These are phyloP conservation scores for Saccharomycopsis synnaedendra DNA, from an alignment of 805 yeast genomes.

Conservation along the genomic window DNA sequence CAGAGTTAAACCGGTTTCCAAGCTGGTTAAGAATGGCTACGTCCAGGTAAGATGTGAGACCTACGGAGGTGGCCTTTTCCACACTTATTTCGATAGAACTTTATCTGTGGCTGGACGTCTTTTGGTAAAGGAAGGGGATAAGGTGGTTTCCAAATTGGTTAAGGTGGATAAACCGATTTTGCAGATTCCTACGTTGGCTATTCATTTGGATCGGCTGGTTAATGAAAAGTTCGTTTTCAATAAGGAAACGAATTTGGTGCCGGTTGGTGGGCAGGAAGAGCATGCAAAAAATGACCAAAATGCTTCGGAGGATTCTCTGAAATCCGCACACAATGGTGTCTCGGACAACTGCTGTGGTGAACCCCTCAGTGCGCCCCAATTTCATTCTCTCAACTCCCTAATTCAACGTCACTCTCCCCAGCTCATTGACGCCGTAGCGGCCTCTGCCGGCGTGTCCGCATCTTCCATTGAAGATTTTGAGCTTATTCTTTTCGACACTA, in stretches of 20 bases:
- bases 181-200: slow-evolving; percentile 90
- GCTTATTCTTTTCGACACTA: slow-evolving; percentile 74
- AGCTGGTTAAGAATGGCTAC: slow-evolving; percentile 59
- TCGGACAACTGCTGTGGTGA: slow-evolving; percentile 27
- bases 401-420: slow-evolving; percentile 69
- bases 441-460: slow-evolving; percentile 40
- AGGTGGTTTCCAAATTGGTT: slow-evolving; percentile 53
- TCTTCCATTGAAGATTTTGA: slow-evolving; percentile 84
- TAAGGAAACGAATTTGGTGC: slow-evolving; percentile 75
- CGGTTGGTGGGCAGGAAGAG: slow-evolving; percentile 60
- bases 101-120: slow-evolving; percentile 88
- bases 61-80: slow-evolving; percentile 96
- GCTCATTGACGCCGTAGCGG: slow-evolving; percentile 57
- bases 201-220: slow-evolving; percentile 74
- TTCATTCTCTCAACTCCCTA: slow-evolving; percentile 52
- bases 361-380: slow-evolving; percentile 40
- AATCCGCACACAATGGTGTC: slow-evolving; percentile 32
- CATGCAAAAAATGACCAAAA: slow-evolving; percentile 18
- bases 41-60: slow-evolving; percentile 87
- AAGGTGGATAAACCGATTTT: slow-evolving; percentile 76
- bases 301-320: slow-evolving; percentile 11
- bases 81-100: slow-evolving; percentile 95
- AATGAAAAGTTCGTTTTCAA: slow-evolving; percentile 78
- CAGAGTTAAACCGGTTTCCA: slow-evolving; percentile 79
- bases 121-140: slow-evolving; percentile 39